Evolutionary conservation across 768 basidiomycete species (phyloP), one percentile per base, ranked within the genome.

Genomic region (Pleurotus cornucopiae): DNA sequence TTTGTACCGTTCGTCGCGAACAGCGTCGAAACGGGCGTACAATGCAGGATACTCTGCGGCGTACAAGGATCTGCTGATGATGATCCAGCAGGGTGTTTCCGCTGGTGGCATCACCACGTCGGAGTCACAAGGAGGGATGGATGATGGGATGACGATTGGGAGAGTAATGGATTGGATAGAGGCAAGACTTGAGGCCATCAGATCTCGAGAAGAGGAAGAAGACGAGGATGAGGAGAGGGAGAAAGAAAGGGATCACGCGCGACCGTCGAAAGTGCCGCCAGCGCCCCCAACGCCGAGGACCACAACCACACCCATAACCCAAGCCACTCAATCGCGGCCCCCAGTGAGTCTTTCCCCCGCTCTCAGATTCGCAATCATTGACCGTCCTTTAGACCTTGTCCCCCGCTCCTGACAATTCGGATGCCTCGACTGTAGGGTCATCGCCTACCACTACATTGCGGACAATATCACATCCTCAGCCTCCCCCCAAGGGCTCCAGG

Each of bases 81-180:
- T 91, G 81, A 84, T 93, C 49, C 89, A 92, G 69, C 86, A 90
- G 57, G 88, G 88, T 45, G 88, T 92, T 57, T 90, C 89, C 21
- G 78, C 77, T 37, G 76, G 75, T 63, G 78, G 76, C 62, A 69
- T 81, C 58, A 74, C 74, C 44, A 67, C 72, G 18, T 59, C 71
- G 13, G 61, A 67, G 46, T 67, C 70, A 40, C 73, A 76, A 55
- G 80, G 78, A 57, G 68, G 74, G 25, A 78, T 79, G 54, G 74
- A 74, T 46, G 75, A 76, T 49, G 85, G 85, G 41, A 82, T 89
- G 84, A 83, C 85, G 0, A 86, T 92, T 62, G 90, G 87, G 9
- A 70, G 85, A 25, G 84, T 93, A 49, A 82, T 92, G 85, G 89
- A 92, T 63, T 92, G 89, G 86, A 82, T 86, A 58, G 91, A 93